Base-by-base conservation (phyloP, 2,329 filamentous ascomycete species). In the Trichophyton equinum region DNA sequence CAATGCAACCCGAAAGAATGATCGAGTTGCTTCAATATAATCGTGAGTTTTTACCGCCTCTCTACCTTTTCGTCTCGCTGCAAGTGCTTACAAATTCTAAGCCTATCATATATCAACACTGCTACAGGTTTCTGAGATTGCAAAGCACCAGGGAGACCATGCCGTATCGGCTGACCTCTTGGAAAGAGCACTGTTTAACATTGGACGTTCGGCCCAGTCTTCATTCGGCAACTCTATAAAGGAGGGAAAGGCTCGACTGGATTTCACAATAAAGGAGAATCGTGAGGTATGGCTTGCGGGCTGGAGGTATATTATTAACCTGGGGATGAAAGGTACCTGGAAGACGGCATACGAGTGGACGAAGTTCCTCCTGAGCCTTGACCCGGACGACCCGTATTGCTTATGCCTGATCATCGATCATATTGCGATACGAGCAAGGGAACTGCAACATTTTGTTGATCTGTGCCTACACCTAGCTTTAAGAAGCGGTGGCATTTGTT, bases 331-430 rank as follows among this genome's bases (percentile, higher is more conserved):
- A 67, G 91, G 91, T n/a, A 96, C 92, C 1, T 96, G 90, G 79
- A 82, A 91, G 55, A 97, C 94, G 0, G 90, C 91, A 0, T 84
- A 95, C 56, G 94, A 97, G 73, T 99, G 94, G 91, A 83, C 89
- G 5, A 96, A 94, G 74, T 76, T 97, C 4, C 78, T 96, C 8
- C 79, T 95, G 33, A 83, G 85, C 62, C 75, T 97, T 62, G 84
- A 91, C 66, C 84, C 85, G 2, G 76, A 79, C 3, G 94, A 99
- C 70, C 91, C 91, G 0, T 96, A 96, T 68, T 88, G 84, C 55
- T 83, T 96, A 69, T 81, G 85, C 63, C 82, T 96, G 60, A 81
- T 90, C 64, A 83, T 96, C 57, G 92, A 96, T 70, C 84, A 90
- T 64, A 80, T 96, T 59, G 90, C 91, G 1, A 78, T 97, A n/a